Conservation (phyloP, 2,329 filamentous ascomycete species). For the Claviceps sp. region DNA sequence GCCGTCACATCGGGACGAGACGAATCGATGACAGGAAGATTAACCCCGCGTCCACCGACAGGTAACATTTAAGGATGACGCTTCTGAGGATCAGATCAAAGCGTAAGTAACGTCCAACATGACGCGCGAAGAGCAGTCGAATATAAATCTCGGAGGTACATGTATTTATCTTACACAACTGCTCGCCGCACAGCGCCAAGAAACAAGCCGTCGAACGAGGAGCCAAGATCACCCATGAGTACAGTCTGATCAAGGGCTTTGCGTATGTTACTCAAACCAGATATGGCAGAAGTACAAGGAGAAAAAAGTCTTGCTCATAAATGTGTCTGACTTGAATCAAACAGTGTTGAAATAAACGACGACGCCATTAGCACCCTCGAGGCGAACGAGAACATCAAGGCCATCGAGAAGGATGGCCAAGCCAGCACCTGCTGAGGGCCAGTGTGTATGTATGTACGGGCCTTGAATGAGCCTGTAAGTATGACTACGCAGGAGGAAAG, state of each 20-base stretch:
- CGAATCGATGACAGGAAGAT: background rate
- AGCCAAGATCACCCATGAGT: slow-evolving; percentile 74
- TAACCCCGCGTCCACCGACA: slow-evolving; percentile 20
- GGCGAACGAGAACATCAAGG: slow-evolving; percentile 55
- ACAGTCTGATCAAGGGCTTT: slow-evolving; percentile 82
- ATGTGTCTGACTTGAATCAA: background rate
- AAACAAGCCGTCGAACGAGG: slow-evolving; percentile 60
- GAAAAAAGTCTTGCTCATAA: background rate
- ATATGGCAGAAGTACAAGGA: background rate
- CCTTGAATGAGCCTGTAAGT: too few relatives aligned
- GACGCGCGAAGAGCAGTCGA: background rate
- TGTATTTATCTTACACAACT: background rate
- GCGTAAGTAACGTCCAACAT: slow-evolving; percentile 33
- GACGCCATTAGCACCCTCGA: slow-evolving; percentile 54
- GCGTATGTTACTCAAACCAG: slow-evolving; percentile 46
- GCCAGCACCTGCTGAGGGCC: slow-evolving; percentile 54
- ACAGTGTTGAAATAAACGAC: slow-evolving; percentile 59
- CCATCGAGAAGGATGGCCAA: slow-evolving; percentile 59
- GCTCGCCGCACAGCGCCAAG: slow-evolving; percentile 48
- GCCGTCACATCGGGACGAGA: background rate
- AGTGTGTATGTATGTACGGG: too few relatives aligned
- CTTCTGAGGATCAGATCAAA: slow-evolving; percentile 51
- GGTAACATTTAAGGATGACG: slow-evolving; percentile 68
- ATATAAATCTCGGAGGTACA: background rate
- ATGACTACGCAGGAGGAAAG: too few relatives aligned